Evolutionary conservation across 495 filamentous ascomycete genomes (phyloP), one percentile per base, ranked within the genome.

Genomic region (Penicillium salamii): DNA sequence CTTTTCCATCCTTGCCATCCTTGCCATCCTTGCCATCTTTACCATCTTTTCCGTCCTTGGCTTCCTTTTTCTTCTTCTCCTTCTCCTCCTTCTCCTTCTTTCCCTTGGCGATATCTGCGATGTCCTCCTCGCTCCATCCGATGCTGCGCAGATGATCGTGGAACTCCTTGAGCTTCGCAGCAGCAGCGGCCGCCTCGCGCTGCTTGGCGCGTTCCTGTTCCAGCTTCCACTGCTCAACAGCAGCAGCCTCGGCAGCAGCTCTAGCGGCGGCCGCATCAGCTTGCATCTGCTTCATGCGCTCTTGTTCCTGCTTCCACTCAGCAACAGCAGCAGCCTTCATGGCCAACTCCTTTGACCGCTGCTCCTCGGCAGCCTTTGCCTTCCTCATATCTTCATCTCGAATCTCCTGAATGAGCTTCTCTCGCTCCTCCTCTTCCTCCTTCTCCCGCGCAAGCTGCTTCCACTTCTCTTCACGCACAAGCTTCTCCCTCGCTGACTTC

Each of bases 61-160:
- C 62, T 45, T 80, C 70, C 42, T 70, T 70, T 7, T 69, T 59
- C 3, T 62, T 50, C 40, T 77, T 67, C 52, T 83, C 13, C 75
- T n/a, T n/a, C n/a, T n/a, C 65, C 51, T 84, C 72, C 42, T 79
- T 71, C 35, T 73, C 67, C 65, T 85, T 81, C 49, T 70, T 75
- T 57, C 80, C 78, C 33, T 81, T 74, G 49, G 78, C 66, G 23
- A 81, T 79, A 29, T 75, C 70, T 31, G 80, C 80, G 46, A 81
- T 78, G 49, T 81, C 71, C 23, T 77, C 62, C 21, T 74, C 71
- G 15, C 50, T 55, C 36, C 68, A 71, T 9, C 74, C 74, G 42
- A 72, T 63, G 3, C 58, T 29, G 28, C 58, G 56, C 41, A 77
- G 55, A 23, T 66, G 58, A n/a, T 70, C 66, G 5, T 54, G 66